These are phyloP conservation scores for Persicaria maculosa DNA, from an alignment of 148 eudicot species.

Conservation along the genomic window DNA sequence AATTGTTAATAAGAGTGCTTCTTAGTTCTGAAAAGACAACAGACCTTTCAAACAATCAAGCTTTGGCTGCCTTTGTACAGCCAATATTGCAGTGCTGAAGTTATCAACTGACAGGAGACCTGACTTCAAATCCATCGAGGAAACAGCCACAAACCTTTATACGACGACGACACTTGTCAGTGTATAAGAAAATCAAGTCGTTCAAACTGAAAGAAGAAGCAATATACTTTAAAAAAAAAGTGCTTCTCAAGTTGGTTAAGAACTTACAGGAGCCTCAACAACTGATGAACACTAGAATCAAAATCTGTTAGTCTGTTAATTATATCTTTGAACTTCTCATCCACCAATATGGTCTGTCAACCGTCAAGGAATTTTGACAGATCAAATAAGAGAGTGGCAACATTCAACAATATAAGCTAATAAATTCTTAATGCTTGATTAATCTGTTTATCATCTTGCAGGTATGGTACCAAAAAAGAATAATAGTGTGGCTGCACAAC, in stretches of 20 bases:
- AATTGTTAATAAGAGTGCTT: background rate
- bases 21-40: background rate
- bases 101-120: constrained; percentile 61
- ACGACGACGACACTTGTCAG: background rate
- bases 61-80: constrained; percentile 66
- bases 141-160: constrained; percentile 67
- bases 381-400: background rate
- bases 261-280: constrained; percentile 81
- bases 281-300: constrained; percentile 68
- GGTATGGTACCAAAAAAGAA: background rate
- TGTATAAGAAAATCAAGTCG: background rate
- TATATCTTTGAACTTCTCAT: constrained; percentile 51
- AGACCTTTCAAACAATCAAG: constrained; percentile 67
- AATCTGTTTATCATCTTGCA: constrained; percentile 2
- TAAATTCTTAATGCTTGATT: background rate
- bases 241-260: background rate
- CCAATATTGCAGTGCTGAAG: constrained; percentile 51
- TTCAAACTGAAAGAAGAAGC: constrained; percentile 5
- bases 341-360: constrained; percentile 53
- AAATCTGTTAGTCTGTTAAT: constrained; percentile 38
- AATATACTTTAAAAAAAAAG: background rate
- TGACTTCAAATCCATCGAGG: constrained; percentile 54
- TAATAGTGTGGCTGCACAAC: no score
- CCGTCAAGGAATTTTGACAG: constrained; percentile 39
- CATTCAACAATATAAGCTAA: background rate